Evolutionary conservation across 179 eudicot species (phyloP).

Genomic region (Sideroxylon spinosum): DNA sequence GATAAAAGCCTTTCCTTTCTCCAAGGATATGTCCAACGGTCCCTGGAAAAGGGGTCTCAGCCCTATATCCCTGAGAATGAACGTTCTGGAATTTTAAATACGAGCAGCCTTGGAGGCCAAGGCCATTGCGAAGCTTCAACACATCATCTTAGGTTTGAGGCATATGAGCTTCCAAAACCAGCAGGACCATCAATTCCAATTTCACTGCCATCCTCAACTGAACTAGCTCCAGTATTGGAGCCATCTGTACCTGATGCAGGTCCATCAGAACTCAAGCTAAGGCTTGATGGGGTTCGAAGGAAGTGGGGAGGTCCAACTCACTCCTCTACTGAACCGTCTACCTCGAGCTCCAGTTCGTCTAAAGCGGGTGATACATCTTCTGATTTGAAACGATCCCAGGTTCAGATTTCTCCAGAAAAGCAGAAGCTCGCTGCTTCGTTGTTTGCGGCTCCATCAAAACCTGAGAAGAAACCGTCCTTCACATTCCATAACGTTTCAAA

Average conservation of each 20-base stretch:
- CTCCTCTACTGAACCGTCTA: constrained; percentile 58
- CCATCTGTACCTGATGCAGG: constrained; percentile 45
- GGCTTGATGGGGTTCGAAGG: constrained; percentile 90
- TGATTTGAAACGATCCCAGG: constrained; percentile 40
- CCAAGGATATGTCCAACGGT: constrained; percentile 53
- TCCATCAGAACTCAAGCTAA: constrained; percentile 60
- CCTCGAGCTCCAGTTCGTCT: constrained; percentile 49
- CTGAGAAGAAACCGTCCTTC: constrained; percentile 51
- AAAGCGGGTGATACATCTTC: constrained; percentile 41
- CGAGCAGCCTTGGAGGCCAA: constrained; percentile 46
- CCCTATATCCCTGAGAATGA: constrained; percentile 79
- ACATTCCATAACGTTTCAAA: constrained; percentile 43
- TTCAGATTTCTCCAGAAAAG: constrained; percentile 64
- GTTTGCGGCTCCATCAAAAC: constrained; percentile 65
- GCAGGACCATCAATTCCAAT: constrained; percentile 38
- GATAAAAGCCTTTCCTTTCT: constrained; percentile 78
- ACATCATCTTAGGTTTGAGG: constrained; percentile 87
- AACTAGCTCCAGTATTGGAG: constrained; percentile 64
- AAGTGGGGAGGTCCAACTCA: constrained; percentile 89
- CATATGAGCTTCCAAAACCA: constrained; percentile 85
- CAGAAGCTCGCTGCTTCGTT: constrained; percentile 92
- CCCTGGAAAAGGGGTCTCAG: constrained; percentile 82
- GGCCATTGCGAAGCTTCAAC: constrained; percentile 49
- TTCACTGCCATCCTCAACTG: constrained; percentile 46
- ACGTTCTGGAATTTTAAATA: constrained; percentile 50